Evolutionary conservation across 805 yeast species (phyloP), one percentile per base, ranked within the genome.

Genomic region (Hanseniaspora taiwanica): DNA sequence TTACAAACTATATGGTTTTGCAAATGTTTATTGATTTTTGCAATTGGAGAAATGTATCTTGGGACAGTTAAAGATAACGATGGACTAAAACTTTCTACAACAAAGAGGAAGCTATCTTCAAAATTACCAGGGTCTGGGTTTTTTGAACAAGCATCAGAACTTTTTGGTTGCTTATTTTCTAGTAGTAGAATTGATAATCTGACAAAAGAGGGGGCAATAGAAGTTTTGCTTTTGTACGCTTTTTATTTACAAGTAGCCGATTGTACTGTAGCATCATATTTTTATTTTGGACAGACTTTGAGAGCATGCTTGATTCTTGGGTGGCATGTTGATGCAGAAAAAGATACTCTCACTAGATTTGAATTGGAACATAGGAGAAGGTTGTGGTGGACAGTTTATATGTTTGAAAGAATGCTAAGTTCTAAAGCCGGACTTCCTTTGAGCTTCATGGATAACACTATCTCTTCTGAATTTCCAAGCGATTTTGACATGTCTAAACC

Each of bases 351-450:
- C 16, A 66, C 76, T 25, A 67, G 75, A 46, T 71, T 72, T 48
- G 89, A 80, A 64, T 76, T 81, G 48, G 94, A 87, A 48, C 86
- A 82, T 56, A 68, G 94, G 39, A 71, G 94, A 53, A 71, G 87
- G 43, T 59, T 84, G 27, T 86, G 89, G 65, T 86, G 96, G 96
- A 78, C 86, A 33, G 76, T 80, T 24, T 85, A 83, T 59, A 74
- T 78, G 58, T 72, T 83, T 49, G 96, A 86, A 60, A 62, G 89
- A 56, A 81, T 81, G 89, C 59, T 81, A 32, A 78, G 85, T 6
- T 78, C 87, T 10, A 81, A 81, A 51, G 87, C 87, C 0, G 93
- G 93, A 1, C 59, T 81, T 20, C 93, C 93, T 1, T 56, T 81
- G 34, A 75, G 84, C 40, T 71, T 87, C 44, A 78, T 91, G 1